Base-by-base conservation (phyloP, 169 alveolate species). In the Plasmodium yoelii region DNA sequence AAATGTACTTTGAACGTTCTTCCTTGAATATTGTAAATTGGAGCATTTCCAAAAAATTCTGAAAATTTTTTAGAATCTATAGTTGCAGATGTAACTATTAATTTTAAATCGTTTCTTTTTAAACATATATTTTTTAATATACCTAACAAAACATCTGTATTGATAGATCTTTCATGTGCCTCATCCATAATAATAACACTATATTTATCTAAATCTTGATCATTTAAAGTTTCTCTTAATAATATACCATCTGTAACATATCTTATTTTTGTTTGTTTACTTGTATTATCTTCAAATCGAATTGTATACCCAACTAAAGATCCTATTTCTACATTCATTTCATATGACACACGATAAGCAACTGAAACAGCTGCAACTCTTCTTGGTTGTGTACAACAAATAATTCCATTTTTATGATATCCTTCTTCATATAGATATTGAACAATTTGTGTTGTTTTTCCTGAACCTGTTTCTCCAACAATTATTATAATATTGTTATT, bases 331-430 rank as follows among this genome's bases (percentile, higher is more conserved):
- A 95, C 94, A 51, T 97, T 97, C 98, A 98, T 95, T 92, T 99
- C 99, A 56, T 98, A 99, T 19, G 99, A 97, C 22, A 99, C 99
- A 88, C 99, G 98, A 94, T 98, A 97, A n/a, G 99, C 99, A 9
- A 99, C 99, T 22, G 99, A 96, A 60, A 99, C 99, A 0, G 99
- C 99, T 1, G 99, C 99, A 9, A 99, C 99, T 74, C 99, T 97
- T 72, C 99, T 97, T 39, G 99, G 99, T 95, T 99, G 99, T 26
- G 99, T 99, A 94, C 99, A 99, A 7, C 99, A 99, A n/a, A 99
- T 98, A 22, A 98, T 93, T 12, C 99, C 99, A 77, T 73, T 90
- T 87, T 92, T 93, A 47, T 97, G 91, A 94, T 98, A 98, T 9
- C 99, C 99, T 51, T 89, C 97, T 93, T 98, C 99, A 93, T 96